A percentile compares a stretch with the other conserved stretches of the same genome.
Conservation (phyloP, 768 basidiomycete species). For the Mycena kentingensis region DNA sequence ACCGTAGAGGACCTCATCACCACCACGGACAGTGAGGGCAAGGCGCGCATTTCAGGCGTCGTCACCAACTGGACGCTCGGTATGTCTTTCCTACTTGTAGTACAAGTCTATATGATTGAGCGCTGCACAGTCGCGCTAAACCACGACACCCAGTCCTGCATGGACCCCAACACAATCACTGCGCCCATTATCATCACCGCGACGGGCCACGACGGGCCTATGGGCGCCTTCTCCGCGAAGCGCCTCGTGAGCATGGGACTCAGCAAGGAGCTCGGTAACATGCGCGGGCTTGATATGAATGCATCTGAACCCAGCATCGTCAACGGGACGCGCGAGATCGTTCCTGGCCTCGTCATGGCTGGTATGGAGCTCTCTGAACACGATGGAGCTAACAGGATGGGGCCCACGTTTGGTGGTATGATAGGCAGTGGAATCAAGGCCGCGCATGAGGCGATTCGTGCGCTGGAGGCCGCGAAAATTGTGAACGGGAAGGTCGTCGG, state of each 20-base stretch:
- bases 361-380: slow-evolving; percentile 86
- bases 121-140: slow-evolving; percentile 40
- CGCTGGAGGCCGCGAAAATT: slow-evolving; percentile 51
- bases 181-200: slow-evolving; percentile 72
- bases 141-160: slow-evolving; percentile 78
- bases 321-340: slow-evolving; percentile 74
- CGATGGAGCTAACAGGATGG: slow-evolving; percentile 78
- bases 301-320: slow-evolving; percentile 82
- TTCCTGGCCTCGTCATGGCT: slow-evolving; percentile 73
- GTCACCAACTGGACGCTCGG: slow-evolving; percentile 53
- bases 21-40: slow-evolving; percentile 54
- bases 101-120: not conserved
- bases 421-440: slow-evolving; percentile 76
- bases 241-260: slow-evolving; percentile 76
- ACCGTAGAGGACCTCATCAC: slow-evolving; percentile 82
- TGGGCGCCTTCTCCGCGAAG: slow-evolving; percentile 83
- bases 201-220: slow-evolving; percentile 77
- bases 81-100: not conserved
- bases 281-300: slow-evolving; percentile 81
- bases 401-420: slow-evolving; percentile 81
- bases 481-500: slow-evolving; percentile 59
- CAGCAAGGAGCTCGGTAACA: slow-evolving; percentile 73
- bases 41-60: slow-evolving; percentile 55
- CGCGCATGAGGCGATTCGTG: slow-evolving; percentile 61
- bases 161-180: slow-evolving; percentile 83